phyloP scores from a whole-genome alignment of 495 filamentous ascomycete genomes.

The Bacidia gigantensis region DNA sequence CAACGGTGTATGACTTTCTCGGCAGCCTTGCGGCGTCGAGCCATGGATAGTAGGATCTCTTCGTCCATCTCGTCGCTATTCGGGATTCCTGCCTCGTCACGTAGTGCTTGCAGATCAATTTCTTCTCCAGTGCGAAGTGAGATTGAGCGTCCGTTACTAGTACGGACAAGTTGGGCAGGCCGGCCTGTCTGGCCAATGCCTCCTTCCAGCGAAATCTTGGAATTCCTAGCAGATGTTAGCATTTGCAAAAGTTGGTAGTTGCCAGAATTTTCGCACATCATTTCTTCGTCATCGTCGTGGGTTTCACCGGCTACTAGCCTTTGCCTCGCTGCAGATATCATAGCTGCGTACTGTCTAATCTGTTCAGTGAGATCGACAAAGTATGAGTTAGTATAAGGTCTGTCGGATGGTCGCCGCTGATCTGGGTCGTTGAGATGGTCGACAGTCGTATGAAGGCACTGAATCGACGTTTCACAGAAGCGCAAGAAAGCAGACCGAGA shows the following conservation, averaged over 20 bases:
- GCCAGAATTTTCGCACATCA: slow-evolving; percentile 23
- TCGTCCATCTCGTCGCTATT: slow-evolving; percentile 50
- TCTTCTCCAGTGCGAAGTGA: slow-evolving; percentile 53
- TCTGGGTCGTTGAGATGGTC: slow-evolving; percentile 68
- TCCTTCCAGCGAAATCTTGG: slow-evolving; percentile 57
- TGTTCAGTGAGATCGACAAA: slow-evolving; percentile 88
- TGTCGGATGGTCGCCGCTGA: slow-evolving; percentile 63
- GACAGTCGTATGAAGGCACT: slow-evolving; percentile 71
- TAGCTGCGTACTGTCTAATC: slow-evolving; percentile 56
- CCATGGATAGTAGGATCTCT: slow-evolving; percentile 74
- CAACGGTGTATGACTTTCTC: slow-evolving; percentile 67
- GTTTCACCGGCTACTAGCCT: slow-evolving; percentile 19
- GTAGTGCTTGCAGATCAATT: slow-evolving; percentile 22
- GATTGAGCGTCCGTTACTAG: slow-evolving; percentile 63
- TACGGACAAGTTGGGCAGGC: slow-evolving; percentile 62
- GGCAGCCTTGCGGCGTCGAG: slow-evolving; percentile 63
- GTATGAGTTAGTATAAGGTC: slow-evolving; percentile 81
- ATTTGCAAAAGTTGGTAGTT: not conserved
- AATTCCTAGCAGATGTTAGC: slow-evolving; percentile 40
- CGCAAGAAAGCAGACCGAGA: slow-evolving; percentile 55
- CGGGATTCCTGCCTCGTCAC: slow-evolving; percentile 29
- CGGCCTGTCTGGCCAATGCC: slow-evolving; percentile 65
- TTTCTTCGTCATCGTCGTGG: slow-evolving; percentile 14
- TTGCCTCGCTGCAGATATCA: slow-evolving; percentile 40
- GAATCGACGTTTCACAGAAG: slow-evolving; percentile 78